phyloP scores from a whole-genome alignment of 768 basidiomycete genomes.

The Hortiboletus campestris region DNA sequence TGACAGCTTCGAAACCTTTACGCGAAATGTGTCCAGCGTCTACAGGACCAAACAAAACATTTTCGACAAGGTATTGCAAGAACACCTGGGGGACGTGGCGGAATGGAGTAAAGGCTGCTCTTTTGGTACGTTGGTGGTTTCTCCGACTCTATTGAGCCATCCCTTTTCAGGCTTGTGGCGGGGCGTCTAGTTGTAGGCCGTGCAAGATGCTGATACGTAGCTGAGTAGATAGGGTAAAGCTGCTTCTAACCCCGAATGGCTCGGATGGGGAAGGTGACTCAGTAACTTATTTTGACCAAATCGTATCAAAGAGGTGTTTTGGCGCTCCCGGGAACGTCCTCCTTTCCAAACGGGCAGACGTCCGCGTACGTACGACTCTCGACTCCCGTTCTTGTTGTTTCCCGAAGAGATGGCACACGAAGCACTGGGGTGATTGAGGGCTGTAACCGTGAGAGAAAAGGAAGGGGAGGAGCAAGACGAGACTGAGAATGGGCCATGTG shows the following conservation, averaged over 20 bases:
- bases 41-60: constrained; percentile 66
- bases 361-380: constrained; percentile 70
- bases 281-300: constrained; percentile 57
- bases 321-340: constrained; percentile 74
- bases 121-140: constrained; percentile 54
- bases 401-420: constrained; percentile 62
- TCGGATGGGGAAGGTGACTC: constrained; percentile 56
- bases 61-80: constrained; percentile 67
- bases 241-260: constrained; percentile 38
- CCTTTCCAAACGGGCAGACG: constrained; percentile 62
- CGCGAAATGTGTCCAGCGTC: constrained; percentile 56
- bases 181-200: neutral
- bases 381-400: constrained; percentile 69
- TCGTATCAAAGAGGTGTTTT: constrained; percentile 76
- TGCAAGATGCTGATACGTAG: neutral
- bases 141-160: neutral
- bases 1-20: constrained; percentile 66
- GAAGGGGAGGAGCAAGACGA: neutral
- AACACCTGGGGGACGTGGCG: constrained; percentile 68
- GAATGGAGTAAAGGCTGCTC: constrained; percentile 72
- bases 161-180: constrained; percentile 6
- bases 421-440: constrained; percentile 56
- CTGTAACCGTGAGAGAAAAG: constrained; percentile 27
- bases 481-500: neutral
- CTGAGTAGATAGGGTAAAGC: constrained; percentile 52